Evolutionary conservation across 73 alveolate genomes (phyloP).

Genomic region (Stentor roeselii): DNA sequence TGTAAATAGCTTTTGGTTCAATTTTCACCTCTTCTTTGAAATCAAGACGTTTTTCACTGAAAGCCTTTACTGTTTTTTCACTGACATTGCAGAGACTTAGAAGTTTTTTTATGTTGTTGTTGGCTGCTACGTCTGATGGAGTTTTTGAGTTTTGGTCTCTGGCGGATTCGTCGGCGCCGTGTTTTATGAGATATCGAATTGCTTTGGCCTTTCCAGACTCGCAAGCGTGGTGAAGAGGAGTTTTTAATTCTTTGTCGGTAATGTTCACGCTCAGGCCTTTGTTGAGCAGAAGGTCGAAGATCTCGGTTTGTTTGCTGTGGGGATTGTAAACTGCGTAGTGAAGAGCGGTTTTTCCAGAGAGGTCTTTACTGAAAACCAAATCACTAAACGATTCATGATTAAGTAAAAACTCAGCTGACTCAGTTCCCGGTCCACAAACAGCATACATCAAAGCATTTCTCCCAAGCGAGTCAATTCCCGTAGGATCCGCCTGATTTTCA

Average conservation of each 20-base stretch:
- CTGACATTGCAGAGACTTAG: background rate
- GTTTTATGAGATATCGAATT: conserved; percentile 44
- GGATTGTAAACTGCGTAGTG: conserved; percentile 78
- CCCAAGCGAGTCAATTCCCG: conserved; percentile 31
- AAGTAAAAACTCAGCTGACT: background rate
- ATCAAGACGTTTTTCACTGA: background rate
- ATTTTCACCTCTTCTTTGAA: background rate
- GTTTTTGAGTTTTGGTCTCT: conserved; percentile 45
- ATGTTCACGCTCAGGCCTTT: conserved; percentile 51
- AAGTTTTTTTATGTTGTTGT: conserved; percentile 26
- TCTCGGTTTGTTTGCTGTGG: conserved; percentile 46
- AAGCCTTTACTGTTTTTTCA: background rate
- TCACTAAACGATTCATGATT: background rate
- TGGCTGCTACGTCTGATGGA: conserved; percentile 46
- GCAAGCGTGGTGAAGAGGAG: conserved; percentile 66
- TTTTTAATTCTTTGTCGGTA: conserved; percentile 49
- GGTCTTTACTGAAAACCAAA: conserved; percentile 35
- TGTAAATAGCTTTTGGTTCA: background rate
- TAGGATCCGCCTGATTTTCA: conserved; percentile 65
- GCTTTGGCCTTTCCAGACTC: conserved; percentile 54
- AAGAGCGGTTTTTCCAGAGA: conserved; percentile 78
- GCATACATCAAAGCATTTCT: background rate
- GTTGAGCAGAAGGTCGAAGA: conserved; percentile 39
- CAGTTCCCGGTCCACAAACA: background rate
- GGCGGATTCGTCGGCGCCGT: conserved; percentile 49